These are phyloP conservation scores for Fusarium decemcellulare DNA, from an alignment of 2,329 filamentous ascomycete species.

Conservation along the genomic window DNA sequence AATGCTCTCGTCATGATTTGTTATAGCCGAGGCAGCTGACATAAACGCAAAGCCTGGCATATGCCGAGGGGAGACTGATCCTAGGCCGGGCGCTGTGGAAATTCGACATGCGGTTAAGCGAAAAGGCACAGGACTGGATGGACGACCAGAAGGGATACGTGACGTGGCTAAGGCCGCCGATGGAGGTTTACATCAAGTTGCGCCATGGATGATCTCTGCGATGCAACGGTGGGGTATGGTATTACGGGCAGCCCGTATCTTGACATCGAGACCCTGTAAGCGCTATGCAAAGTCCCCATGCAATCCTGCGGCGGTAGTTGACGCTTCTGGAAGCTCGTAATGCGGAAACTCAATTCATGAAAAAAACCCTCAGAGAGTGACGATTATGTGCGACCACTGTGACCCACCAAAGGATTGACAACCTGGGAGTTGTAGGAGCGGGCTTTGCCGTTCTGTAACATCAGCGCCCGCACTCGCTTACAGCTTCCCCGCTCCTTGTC, in stretches of 20 bases:
- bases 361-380: too few relatives aligned
- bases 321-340: constrained; percentile 11
- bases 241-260: not conserved
- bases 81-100: constrained; percentile 24
- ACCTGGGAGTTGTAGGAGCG: too few relatives aligned
- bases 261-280: not conserved
- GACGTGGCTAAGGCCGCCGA: constrained; percentile 25
- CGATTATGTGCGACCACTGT: too few relatives aligned
- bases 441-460: not conserved
- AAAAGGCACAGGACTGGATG: constrained; percentile 22
- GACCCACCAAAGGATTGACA: too few relatives aligned
- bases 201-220: constrained; percentile 5
- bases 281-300: not conserved
- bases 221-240: too few relatives aligned
- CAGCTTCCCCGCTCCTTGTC: constrained; percentile 3
- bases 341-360: too few relatives aligned
- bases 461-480: constrained; percentile 7
- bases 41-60: constrained; percentile 20
- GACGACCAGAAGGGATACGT: constrained; percentile 26
- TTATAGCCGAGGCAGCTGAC: not conserved
- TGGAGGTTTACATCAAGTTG: constrained; percentile 25
- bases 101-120: constrained; percentile 24
- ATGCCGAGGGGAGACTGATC: constrained; percentile 25
- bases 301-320: not conserved
- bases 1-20: too few relatives aligned